phyloP scores from a whole-genome alignment of 83 land plant genomes.

The Isoetes engelmannii region DNA sequence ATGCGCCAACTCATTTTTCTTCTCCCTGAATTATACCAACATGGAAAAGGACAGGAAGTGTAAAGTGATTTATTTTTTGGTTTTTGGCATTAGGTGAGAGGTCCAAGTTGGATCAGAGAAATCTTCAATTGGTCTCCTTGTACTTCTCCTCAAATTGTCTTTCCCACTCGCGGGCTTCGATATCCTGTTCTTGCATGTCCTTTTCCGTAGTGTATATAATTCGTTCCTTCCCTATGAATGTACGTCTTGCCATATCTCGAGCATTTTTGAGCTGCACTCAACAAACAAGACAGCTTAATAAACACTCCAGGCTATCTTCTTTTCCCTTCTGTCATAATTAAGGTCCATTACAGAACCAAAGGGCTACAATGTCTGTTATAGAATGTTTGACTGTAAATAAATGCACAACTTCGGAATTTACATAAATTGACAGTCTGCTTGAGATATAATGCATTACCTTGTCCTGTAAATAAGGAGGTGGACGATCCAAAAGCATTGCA shows the following conservation, averaged over 20 bases:
- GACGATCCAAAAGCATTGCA: conserved; percentile 41
- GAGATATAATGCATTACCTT: conserved; percentile 37
- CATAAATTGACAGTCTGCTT: no score
- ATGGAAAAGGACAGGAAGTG: no score
- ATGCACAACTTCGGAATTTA: neutral
- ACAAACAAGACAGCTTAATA: neutral
- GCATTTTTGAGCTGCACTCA: conserved; percentile 51
- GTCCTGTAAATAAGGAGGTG: conserved; percentile 41
- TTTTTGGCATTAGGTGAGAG: no score
- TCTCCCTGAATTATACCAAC: no score
- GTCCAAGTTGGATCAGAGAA: no score
- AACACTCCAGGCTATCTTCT: neutral
- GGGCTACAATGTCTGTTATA: neutral
- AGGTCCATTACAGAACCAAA: neutral
- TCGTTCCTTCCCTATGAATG: conserved; percentile 52
- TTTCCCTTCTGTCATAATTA: neutral
- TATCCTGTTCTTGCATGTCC: conserved; percentile 53
- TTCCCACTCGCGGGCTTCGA: conserved; percentile 64
- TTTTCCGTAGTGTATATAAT: conserved; percentile 57
- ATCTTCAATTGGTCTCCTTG: neutral
- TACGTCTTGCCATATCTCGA: conserved; percentile 54
- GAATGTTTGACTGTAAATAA: neutral
- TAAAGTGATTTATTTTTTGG: no score
- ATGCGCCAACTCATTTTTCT: no score
- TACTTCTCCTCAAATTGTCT: conserved; percentile 36